These are phyloP conservation scores for Exobasidium cylindrosporum DNA, from an alignment of 1,284 basidiomycete species.

Conservation along the genomic window DNA sequence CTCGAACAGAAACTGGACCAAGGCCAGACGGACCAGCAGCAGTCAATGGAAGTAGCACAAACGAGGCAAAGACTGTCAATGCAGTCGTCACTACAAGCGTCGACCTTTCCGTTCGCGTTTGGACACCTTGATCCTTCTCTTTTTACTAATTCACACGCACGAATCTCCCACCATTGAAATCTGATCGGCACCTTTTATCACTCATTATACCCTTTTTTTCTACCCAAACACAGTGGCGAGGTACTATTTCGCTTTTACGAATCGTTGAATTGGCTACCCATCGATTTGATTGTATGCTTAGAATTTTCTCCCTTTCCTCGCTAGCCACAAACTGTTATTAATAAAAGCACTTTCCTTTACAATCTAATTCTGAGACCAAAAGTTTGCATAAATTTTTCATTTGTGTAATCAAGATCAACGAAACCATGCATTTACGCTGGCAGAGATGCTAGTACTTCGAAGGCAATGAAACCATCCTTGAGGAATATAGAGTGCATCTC, in stretches of 20 bases:
- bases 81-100: slow-evolving; percentile 50
- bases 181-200: no score
- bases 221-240: neutral
- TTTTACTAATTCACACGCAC: neutral
- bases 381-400: no score
- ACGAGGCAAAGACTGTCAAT: slow-evolving; percentile 39
- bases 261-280: neutral
- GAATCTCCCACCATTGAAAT: no score
- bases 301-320: no score
- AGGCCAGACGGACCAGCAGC: slow-evolving; percentile 23
- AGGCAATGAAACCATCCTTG: slow-evolving; percentile 39
- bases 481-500: slow-evolving; percentile 34
- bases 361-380: no score
- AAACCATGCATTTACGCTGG: slow-evolving; percentile 39
- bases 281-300: no score
- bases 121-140: slow-evolving; percentile 42
- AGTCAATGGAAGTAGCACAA: neutral
- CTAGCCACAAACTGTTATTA: no score
- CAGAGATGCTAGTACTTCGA: slow-evolving; percentile 28
- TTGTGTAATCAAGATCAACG: no score
- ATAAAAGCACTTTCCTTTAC: no score
- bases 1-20: slow-evolving; percentile 29
- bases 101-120: slow-evolving; percentile 45
- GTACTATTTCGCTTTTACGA: slow-evolving; percentile 2
- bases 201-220: no score